Percentiles rank a stretch among this genome's conserved stretches.
These are phyloP conservation scores for Ensete glaucum DNA, from an alignment of 176 grass and related monocot genomes.

Conservation along the genomic window DNA sequence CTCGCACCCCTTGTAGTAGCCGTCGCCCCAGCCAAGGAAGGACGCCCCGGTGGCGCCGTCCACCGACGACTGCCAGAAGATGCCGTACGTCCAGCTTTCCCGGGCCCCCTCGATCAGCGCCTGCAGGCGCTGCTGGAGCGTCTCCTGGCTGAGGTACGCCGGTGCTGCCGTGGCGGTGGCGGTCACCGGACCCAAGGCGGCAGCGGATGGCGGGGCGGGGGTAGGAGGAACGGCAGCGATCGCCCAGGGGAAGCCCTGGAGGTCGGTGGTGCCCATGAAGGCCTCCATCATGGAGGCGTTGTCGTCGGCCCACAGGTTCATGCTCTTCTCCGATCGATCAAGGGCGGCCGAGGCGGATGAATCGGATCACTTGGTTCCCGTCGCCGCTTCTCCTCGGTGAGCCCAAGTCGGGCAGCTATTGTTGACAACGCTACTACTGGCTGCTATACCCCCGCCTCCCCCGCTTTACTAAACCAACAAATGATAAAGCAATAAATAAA, in stretches of 20 bases:
- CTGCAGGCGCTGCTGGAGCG: too few relatives aligned
- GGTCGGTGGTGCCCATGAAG: constrained; percentile 71
- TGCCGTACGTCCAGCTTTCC: too few relatives aligned
- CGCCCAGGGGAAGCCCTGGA: constrained; percentile 57
- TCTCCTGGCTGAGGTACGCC: constrained; percentile 22
- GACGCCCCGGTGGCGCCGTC: constrained; percentile 45
- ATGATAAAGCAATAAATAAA: too few relatives aligned
- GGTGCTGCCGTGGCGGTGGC: constrained; percentile 82
- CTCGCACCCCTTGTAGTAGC: too few relatives aligned
- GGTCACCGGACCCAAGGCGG: constrained; percentile 51
- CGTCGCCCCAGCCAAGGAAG: constrained; percentile 60
- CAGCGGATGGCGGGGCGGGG: not conserved
- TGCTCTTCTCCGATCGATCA: not conserved
- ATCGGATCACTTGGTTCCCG: too few relatives aligned
- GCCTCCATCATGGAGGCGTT: constrained; percentile 82
- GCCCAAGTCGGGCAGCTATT: too few relatives aligned
- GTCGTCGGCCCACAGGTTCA: constrained; percentile 42
- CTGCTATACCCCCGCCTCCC: too few relatives aligned
- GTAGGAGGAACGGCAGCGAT: not conserved
- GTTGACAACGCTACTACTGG: too few relatives aligned
- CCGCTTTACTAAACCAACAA: too few relatives aligned
- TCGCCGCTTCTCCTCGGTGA: too few relatives aligned
- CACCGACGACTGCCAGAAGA: constrained; percentile 17
- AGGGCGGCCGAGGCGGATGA: too few relatives aligned
- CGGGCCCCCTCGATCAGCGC: too few relatives aligned